A percentile compares a stretch with the other conserved stretches of the same genome.
Evolutionary conservation across 1,284 basidiomycete genomes (phyloP).

Genomic region (Ustilago loliicola): DNA sequence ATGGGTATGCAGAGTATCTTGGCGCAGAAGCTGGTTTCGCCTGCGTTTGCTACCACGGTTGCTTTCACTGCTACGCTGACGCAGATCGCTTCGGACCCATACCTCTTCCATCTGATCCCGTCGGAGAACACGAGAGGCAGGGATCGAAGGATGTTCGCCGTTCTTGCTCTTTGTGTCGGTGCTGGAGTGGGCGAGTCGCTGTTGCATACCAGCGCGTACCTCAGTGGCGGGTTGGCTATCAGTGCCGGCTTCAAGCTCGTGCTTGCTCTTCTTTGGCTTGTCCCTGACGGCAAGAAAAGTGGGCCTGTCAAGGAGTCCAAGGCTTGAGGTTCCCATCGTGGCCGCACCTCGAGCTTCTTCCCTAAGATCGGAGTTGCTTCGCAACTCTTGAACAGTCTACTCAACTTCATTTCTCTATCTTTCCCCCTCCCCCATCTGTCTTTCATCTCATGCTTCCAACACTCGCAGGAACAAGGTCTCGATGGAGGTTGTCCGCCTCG

Average conservation of each 20-base stretch:
- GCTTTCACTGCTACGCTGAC: conserved; percentile 65
- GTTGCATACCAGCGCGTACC: conserved; percentile 48
- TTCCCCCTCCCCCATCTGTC: not conserved
- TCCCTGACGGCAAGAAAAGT: conserved; percentile 43
- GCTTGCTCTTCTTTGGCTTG: conserved; percentile 50
- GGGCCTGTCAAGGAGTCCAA: conserved; percentile 11
- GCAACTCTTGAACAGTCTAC: not conserved
- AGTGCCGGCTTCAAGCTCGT: conserved; percentile 58
- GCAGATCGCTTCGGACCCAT: conserved; percentile 64
- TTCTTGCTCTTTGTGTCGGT: conserved; percentile 51
- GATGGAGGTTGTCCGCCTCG: conserved; percentile 83
- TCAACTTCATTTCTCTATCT: not conserved
- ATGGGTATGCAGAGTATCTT: conserved; percentile 63
- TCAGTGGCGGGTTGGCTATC: conserved; percentile 54
- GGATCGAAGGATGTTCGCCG: conserved; percentile 55
- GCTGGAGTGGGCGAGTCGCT: conserved; percentile 61
- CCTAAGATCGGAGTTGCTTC: not conserved
- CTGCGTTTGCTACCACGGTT: conserved; percentile 62
- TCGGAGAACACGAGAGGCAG: conserved; percentile 50
- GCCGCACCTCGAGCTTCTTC: not conserved
- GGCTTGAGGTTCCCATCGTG: conserved; percentile 11
- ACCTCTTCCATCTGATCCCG: conserved; percentile 54
- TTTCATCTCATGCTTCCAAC: not conserved
- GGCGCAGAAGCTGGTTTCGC: conserved; percentile 62
- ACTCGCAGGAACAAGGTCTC: conserved; percentile 77